Evolutionary conservation across 495 filamentous ascomycete species (phyloP).

Genomic region (Apodospora peruviana): DNA sequence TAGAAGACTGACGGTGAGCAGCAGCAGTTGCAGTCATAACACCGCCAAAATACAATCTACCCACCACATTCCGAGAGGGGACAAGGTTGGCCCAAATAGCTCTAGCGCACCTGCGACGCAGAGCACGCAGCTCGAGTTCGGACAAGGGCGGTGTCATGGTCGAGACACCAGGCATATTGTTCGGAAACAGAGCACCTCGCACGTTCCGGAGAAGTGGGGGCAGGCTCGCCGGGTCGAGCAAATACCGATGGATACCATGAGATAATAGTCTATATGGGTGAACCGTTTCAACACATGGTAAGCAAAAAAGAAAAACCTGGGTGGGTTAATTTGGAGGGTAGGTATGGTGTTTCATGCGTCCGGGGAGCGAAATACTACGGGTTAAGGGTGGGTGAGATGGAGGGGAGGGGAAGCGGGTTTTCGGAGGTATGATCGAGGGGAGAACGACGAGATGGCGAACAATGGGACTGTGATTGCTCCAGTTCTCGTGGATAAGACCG

Average conservation of each 20-base stretch:
- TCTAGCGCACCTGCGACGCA: slow-evolving; percentile 49
- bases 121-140: slow-evolving; percentile 38
- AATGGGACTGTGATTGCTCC: too few species aligned
- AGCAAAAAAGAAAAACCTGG: background rate
- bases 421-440: background rate
- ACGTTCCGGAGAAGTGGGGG: slow-evolving; percentile 67
- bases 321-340: background rate
- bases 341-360: slow-evolving; percentile 11
- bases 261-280: slow-evolving; percentile 62
- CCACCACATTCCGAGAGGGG: slow-evolving; percentile 35
- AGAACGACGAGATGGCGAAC: too few species aligned
- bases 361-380: slow-evolving; percentile 10
- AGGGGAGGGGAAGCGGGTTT: background rate
- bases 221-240: slow-evolving; percentile 62
- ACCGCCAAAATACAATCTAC: slow-evolving; percentile 46
- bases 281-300: background rate
- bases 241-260: slow-evolving; percentile 56
- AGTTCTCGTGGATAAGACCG: too few species aligned
- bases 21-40: too few species aligned
- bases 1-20: background rate
- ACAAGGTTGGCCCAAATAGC: slow-evolving; percentile 43
- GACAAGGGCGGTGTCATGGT: slow-evolving; percentile 41
- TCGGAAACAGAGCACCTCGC: slow-evolving; percentile 72
- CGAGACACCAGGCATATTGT: slow-evolving; percentile 55
- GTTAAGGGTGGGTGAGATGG: background rate